phyloP scores from a whole-genome alignment of 2,329 filamentous ascomycete species.

The Sordariomycetes sp. region DNA sequence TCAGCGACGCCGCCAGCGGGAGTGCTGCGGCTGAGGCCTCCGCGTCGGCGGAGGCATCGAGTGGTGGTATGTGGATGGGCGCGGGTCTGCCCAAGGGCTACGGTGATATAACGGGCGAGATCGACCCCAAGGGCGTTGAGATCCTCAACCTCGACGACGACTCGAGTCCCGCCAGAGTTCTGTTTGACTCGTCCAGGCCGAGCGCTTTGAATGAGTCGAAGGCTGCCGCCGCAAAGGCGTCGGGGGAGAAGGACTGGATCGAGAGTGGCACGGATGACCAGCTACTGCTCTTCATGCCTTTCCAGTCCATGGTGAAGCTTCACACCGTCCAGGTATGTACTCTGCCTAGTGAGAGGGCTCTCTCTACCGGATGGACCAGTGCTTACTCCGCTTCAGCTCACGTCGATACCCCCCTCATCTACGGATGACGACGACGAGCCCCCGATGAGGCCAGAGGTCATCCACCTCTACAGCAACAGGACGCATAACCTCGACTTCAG shows the following conservation, averaged over 20 bases:
- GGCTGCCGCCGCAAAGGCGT: conserved; percentile 19
- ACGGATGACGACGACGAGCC: conserved; percentile 59
- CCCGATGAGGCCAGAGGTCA: conserved; percentile 69
- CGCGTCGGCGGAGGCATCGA: conserved; percentile 24
- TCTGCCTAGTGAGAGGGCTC: no score
- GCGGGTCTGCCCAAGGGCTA: conserved; percentile 71
- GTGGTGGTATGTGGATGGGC: conserved; percentile 55
- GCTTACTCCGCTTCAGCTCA: conserved; percentile 52
- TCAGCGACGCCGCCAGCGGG: conserved; percentile 52
- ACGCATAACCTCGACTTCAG: conserved; percentile 89
- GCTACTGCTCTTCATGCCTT: conserved; percentile 84
- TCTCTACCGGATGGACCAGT: not conserved
- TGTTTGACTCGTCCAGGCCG: conserved; percentile 65
- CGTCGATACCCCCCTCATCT: conserved; percentile 57
- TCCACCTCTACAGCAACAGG: conserved; percentile 82
- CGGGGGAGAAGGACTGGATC: conserved; percentile 62
- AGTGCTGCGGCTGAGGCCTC: conserved; percentile 32
- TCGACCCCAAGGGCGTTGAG: conserved; percentile 73
- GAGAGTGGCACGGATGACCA: conserved; percentile 97
- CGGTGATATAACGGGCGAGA: conserved; percentile 68
- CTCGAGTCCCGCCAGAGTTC: conserved; percentile 57
- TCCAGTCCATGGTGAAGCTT: conserved; percentile 79
- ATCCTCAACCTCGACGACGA: conserved; percentile 78
- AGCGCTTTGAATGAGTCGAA: conserved; percentile 49
- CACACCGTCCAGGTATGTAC: conserved; percentile 70